A percentile compares a stretch with the other conserved stretches of the same genome.
Conservation (phyloP, 495 filamentous ascomycete species). For the Xylaria castorea region DNA sequence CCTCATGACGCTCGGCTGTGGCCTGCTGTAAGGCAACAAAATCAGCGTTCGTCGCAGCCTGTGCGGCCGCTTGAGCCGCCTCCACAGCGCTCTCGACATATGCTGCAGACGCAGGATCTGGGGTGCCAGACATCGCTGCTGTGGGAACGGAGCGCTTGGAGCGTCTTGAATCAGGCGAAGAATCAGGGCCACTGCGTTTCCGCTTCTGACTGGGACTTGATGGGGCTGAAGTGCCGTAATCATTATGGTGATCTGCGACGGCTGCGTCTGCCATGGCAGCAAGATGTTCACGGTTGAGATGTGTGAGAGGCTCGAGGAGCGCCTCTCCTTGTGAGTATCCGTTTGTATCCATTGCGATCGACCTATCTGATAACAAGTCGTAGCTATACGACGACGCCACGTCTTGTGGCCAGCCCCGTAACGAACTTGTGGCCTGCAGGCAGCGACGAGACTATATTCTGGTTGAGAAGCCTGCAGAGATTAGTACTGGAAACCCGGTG, state of each 20-base stretch:
- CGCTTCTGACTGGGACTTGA: constrained; percentile 52
- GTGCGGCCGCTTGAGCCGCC: constrained; percentile 55
- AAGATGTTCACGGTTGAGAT: constrained; percentile 39
- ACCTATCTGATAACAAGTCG: constrained; percentile 29
- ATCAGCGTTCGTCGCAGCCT: constrained; percentile 50
- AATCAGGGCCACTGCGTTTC: constrained; percentile 51
- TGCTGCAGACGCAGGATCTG: constrained; percentile 45
- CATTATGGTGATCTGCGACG: constrained; percentile 52
- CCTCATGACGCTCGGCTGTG: constrained; percentile 51
- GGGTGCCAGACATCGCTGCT: constrained; percentile 45
- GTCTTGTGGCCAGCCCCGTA: constrained; percentile 26
- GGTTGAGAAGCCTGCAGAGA: constrained; percentile 4
- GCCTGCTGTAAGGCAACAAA: constrained; percentile 58
- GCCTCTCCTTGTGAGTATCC: constrained; percentile 41
- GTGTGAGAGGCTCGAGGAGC: constrained; percentile 44
- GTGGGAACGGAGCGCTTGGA: constrained; percentile 52
- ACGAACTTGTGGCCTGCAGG: background rate
- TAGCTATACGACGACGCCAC: constrained; percentile 33
- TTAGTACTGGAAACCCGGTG: constrained; percentile 5
- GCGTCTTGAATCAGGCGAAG: constrained; percentile 52
- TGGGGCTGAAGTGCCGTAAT: constrained; percentile 39
- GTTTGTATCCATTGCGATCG: constrained; percentile 39
- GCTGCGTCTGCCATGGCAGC: constrained; percentile 52
- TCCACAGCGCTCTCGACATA: constrained; percentile 55
- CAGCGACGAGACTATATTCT: constrained; percentile 6